These are phyloP conservation scores for Coemansia biformis DNA, from an alignment of 192 early-diverging fungal species.

Conservation along the genomic window DNA sequence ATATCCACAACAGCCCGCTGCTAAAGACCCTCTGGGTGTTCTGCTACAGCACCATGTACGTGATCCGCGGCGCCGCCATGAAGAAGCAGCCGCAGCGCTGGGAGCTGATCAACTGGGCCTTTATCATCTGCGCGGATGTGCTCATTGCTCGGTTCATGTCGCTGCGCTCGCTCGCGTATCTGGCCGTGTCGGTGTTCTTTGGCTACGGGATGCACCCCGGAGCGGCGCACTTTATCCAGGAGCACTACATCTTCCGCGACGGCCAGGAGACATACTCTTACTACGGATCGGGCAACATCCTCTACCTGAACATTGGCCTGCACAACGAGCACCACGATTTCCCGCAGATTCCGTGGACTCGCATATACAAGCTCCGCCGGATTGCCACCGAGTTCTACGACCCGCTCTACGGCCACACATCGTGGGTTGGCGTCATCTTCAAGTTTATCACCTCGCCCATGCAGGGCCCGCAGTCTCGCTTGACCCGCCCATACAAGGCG, in stretches of 20 bases:
- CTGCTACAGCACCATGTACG: slow-evolving; percentile 79
- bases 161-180: slow-evolving; percentile 57
- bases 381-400: slow-evolving; percentile 91
- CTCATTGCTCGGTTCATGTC: slow-evolving; percentile 58
- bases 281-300: slow-evolving; percentile 81
- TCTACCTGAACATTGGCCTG: slow-evolving; percentile 91
- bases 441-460: slow-evolving; percentile 69
- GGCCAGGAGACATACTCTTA: slow-evolving; percentile 96
- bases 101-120: slow-evolving; percentile 66
- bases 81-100: slow-evolving; percentile 62
- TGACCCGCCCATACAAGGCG: slow-evolving; percentile 62
- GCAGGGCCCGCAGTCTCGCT: slow-evolving; percentile 76
- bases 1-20: slow-evolving; percentile 65
- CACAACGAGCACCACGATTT: slow-evolving; percentile 99
- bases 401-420: slow-evolving; percentile 69
- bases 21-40: slow-evolving; percentile 73
- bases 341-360: slow-evolving; percentile 77
- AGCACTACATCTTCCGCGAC: slow-evolving; percentile 91
- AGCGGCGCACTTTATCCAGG: slow-evolving; percentile 93
- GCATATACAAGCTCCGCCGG: slow-evolving; percentile 66
- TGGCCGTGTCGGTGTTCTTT: slow-evolving; percentile 67
- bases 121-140: slow-evolving; percentile 53
- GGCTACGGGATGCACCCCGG: slow-evolving; percentile 87
- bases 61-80: slow-evolving; percentile 61
- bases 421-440: slow-evolving; percentile 76